Evolutionary conservation across 2,329 filamentous ascomycete species (phyloP).

Genomic region (Coniella vitis): DNA sequence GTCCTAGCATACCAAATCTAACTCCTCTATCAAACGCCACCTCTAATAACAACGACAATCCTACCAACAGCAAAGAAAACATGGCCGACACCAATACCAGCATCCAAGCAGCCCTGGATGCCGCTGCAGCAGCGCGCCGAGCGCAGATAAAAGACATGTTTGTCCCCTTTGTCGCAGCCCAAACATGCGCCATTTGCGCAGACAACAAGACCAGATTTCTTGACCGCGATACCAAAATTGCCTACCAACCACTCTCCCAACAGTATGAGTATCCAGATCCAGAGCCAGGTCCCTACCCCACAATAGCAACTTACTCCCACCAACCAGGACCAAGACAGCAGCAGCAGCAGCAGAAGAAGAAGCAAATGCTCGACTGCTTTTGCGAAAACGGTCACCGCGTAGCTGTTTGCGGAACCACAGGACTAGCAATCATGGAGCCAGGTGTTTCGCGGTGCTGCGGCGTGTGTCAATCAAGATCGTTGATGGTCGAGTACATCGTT

Average conservation of each 20-base stretch:
- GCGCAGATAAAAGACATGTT: conserved; percentile 32
- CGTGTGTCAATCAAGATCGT: conserved; percentile 46
- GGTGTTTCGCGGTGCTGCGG: conserved; percentile 48
- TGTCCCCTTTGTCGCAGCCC: conserved; percentile 25
- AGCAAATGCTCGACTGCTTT: conserved; percentile 15
- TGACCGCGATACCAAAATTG: not conserved
- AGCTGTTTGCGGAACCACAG: conserved; percentile 41
- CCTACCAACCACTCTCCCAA: not conserved
- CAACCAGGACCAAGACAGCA: not conserved
- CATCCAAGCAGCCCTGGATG: conserved; percentile 2
- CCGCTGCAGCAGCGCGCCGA: conserved; percentile 2
- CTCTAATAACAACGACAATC: not conserved
- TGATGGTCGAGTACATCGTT: conserved; percentile 37
- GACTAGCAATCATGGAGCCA: conserved; percentile 47
- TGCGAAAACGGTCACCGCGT: conserved; percentile 33
- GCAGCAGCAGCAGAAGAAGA: not conserved
- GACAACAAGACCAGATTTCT: conserved; percentile 16
- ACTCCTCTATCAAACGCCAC: conserved; percentile 16
- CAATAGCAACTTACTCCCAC: too few relatives aligned
- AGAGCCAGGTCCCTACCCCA: too few relatives aligned
- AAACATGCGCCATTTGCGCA: conserved; percentile 43
- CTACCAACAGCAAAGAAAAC: too few relatives aligned
- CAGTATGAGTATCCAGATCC: not conserved
- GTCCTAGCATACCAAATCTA: conserved; percentile 37
- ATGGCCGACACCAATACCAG: conserved; percentile 3